Conservation (phyloP, 1,139 yeast species). For the Spathaspora sp. region DNA sequence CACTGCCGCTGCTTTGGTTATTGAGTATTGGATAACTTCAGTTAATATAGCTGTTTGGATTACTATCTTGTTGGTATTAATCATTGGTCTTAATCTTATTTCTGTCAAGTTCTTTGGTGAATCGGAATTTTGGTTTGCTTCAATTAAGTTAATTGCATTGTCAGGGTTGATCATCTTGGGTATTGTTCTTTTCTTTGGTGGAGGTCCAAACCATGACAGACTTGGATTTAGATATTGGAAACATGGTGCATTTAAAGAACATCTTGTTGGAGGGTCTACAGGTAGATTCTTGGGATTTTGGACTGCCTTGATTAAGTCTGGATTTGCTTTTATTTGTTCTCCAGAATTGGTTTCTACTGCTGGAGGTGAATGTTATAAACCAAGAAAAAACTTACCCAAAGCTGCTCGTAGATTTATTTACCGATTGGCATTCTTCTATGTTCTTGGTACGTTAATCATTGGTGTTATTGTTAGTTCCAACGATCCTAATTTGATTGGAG, state of each 20-base stretch:
- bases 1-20: slow-evolving; percentile 52
- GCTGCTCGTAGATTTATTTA: slow-evolving; percentile 48
- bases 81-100: slow-evolving; percentile 39
- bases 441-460: slow-evolving; percentile 45
- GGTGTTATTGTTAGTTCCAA: slow-evolving; percentile 44
- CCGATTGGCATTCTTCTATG: slow-evolving; percentile 49
- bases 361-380: slow-evolving; percentile 45
- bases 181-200: slow-evolving; percentile 48
- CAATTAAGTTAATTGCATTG: slow-evolving; percentile 46
- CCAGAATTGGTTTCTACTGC: slow-evolving; percentile 42
- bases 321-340: slow-evolving; percentile 37
- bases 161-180: slow-evolving; percentile 42
- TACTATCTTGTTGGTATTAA: slow-evolving; percentile 44
- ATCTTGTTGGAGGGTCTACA: slow-evolving; percentile 52
- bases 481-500: slow-evolving; percentile 33
- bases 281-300: slow-evolving; percentile 50
- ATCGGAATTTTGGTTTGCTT: slow-evolving; percentile 65
- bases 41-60: slow-evolving; percentile 57
- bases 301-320: slow-evolving; percentile 45
- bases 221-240: slow-evolving; percentile 67
- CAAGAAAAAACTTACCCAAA: slow-evolving; percentile 45
- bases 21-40: slow-evolving; percentile 55
- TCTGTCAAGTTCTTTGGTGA: slow-evolving; percentile 61
- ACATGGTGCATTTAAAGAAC: slow-evolving; percentile 45
- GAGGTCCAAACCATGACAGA: slow-evolving; percentile 59